Evolutionary conservation across 805 yeast species (phyloP).

Genomic region (Brettanomyces custersianus): DNA sequence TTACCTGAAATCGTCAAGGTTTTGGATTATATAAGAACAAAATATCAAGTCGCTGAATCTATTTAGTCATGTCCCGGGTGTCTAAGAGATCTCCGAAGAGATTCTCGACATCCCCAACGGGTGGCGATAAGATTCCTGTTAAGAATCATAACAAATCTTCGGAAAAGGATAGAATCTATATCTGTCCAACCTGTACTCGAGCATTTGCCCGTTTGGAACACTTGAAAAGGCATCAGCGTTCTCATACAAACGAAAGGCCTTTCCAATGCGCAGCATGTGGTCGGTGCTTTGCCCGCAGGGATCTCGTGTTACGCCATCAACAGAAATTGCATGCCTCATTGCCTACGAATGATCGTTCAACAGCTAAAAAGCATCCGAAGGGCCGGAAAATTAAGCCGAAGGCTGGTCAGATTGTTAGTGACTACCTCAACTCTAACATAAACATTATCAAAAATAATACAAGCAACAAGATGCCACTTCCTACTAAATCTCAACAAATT

Average conservation of each 20-base stretch:
- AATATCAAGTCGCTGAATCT: too few relatives aligned
- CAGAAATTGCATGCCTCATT: slow-evolving; percentile 73
- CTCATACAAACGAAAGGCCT: slow-evolving; percentile 94
- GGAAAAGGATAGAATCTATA: slow-evolving; percentile 89
- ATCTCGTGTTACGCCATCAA: slow-evolving; percentile 83
- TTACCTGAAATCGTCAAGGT: too few relatives aligned
- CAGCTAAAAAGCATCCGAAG: slow-evolving; percentile 26
- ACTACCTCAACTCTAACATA: slow-evolving; percentile 38
- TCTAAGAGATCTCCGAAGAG: not conserved
- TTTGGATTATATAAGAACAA: too few relatives aligned
- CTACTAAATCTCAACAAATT: slow-evolving; percentile 3
- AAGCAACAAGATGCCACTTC: slow-evolving; percentile 38
- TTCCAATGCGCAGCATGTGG: slow-evolving; percentile 96
- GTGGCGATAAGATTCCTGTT: not conserved
- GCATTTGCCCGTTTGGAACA: slow-evolving; percentile 95
- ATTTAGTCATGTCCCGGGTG: not conserved
- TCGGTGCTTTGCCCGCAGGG: slow-evolving; percentile 88
- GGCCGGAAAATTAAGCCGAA: slow-evolving; percentile 11
- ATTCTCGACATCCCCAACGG: not conserved
- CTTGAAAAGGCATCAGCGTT: slow-evolving; percentile 84
- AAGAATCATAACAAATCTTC: slow-evolving; percentile 51
- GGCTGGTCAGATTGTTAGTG: slow-evolving; percentile 26
- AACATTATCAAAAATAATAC: slow-evolving; percentile 46
- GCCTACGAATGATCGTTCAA: slow-evolving; percentile 29
- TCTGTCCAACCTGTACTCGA: slow-evolving; percentile 84